A percentile compares a stretch with the other conserved stretches of the same genome.
Evolutionary conservation across 176 grass and related monocot species (phyloP).

Genomic region (Pharus latifolius): DNA sequence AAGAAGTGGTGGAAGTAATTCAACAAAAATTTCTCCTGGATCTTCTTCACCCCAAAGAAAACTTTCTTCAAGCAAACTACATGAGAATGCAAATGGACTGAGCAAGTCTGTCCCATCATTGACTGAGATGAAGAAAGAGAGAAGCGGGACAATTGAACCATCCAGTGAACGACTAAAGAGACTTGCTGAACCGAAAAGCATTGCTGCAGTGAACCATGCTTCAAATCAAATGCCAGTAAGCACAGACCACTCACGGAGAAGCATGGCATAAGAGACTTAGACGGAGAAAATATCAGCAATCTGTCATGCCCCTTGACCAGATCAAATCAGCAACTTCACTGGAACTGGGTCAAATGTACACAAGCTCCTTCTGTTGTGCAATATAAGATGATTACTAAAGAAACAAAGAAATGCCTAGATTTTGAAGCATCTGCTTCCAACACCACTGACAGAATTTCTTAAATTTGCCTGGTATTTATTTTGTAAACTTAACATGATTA

Average conservation of each 20-base stretch:
- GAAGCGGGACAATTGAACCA: slow-evolving; percentile 24
- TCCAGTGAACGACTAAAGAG: slow-evolving; percentile 31
- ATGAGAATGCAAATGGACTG: slow-evolving; percentile 31
- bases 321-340: slow-evolving; percentile 22
- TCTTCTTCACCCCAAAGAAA: slow-evolving; percentile 8
- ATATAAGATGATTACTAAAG: slow-evolving; percentile 6
- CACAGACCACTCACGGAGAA: slow-evolving; percentile 30
- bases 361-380: background rate
- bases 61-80: slow-evolving; percentile 23
- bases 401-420: background rate
- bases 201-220: slow-evolving; percentile 12
- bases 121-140: slow-evolving; percentile 61
- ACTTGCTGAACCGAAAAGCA: slow-evolving; percentile 54
- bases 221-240: slow-evolving; percentile 10
- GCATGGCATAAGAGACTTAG: slow-evolving; percentile 16
- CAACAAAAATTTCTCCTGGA: slow-evolving; percentile 26
- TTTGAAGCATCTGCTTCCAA: background rate
- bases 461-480: background rate
- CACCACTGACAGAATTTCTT: background rate
- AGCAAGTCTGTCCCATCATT: slow-evolving; percentile 71
- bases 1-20: slow-evolving; percentile 25
- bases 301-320: slow-evolving; percentile 25
- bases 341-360: background rate
- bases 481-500: slow-evolving; percentile 21
- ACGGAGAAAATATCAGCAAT: slow-evolving; percentile 26